phyloP scores from a whole-genome alignment of 805 yeast genomes.

The Pichia nakasei region DNA sequence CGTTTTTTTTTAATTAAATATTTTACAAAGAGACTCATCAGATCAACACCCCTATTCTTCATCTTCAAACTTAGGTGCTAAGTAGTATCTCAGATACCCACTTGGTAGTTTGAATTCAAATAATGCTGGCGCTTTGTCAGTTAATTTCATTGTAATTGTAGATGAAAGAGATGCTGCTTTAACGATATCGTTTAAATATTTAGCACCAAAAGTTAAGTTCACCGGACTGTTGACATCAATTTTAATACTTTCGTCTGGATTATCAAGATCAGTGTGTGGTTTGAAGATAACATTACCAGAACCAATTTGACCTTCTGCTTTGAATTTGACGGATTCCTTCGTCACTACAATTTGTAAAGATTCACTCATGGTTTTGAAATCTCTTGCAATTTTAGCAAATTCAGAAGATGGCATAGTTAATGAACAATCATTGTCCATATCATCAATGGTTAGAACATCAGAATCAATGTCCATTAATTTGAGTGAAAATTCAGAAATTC shows the following conservation, averaged over 20 bases:
- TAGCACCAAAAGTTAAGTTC: conserved; percentile 81
- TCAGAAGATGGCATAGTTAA: conserved; percentile 83
- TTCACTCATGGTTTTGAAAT: conserved; percentile 79
- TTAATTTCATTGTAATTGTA: conserved; percentile 74
- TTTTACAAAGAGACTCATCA: not conserved
- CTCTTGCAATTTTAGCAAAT: conserved; percentile 83
- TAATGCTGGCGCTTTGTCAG: conserved; percentile 87
- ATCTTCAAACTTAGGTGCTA: conserved; percentile 97
- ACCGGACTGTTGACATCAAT: conserved; percentile 83
- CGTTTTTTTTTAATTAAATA: not conserved
- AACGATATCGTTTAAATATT: conserved; percentile 83
- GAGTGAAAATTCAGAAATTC: conserved; percentile 84
- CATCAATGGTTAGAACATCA: conserved; percentile 88
- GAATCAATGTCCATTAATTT: conserved; percentile 96
- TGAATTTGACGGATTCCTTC: conserved; percentile 85
- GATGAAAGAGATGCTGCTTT: conserved; percentile 78
- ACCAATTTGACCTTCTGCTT: conserved; percentile 88
- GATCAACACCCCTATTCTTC: conserved; percentile 45
- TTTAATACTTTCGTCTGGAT: conserved; percentile 63
- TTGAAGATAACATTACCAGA: conserved; percentile 79
- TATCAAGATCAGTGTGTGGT: conserved; percentile 74
- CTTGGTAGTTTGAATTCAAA: conserved; percentile 87
- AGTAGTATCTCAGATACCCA: conserved; percentile 89
- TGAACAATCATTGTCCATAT: conserved; percentile 81
- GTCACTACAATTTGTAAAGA: conserved; percentile 79